A percentile compares a stretch with the other conserved stretches of the same genome.
phyloP scores from a whole-genome alignment of 176 grass and related monocot genomes.

The Hsuehochloa calcarea region DNA sequence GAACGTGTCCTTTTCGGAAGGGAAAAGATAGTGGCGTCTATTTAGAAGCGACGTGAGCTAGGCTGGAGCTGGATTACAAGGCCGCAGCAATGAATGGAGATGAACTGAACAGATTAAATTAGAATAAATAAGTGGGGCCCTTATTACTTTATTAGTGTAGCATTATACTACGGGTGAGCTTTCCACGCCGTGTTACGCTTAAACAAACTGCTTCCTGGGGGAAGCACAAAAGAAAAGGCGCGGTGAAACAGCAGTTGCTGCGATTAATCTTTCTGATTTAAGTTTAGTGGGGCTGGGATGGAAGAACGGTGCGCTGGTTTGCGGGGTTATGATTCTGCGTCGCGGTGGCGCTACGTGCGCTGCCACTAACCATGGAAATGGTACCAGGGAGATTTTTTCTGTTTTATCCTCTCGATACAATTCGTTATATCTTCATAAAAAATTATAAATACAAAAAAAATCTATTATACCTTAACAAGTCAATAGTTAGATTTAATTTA shows the following conservation, averaged over 20 bases:
- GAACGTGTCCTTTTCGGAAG: not conserved
- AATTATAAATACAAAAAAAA: too few species aligned
- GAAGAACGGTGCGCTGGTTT: not conserved
- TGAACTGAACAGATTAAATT: not conserved
- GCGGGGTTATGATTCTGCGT: constrained; percentile 2
- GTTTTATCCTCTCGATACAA: too few species aligned
- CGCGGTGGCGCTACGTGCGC: constrained; percentile 4
- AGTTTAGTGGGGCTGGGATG: not conserved
- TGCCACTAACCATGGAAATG: not conserved
- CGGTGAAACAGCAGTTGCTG: not conserved
- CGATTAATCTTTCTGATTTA: not conserved
- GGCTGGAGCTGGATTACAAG: constrained; percentile 35
- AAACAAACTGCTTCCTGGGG: not conserved
- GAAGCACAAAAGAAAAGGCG: constrained; percentile 11
- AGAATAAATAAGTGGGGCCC: not conserved
- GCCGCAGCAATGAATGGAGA: constrained; percentile 2
- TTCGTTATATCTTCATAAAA: too few species aligned
- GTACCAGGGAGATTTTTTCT: not conserved
- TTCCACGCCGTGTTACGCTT: constrained; percentile 33
- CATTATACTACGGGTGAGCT: constrained; percentile 34
- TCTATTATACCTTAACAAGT: too few species aligned
- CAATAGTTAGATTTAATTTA: too few species aligned
- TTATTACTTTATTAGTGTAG: not conserved
- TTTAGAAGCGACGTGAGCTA: constrained; percentile 33
- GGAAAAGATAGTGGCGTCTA: constrained; percentile 41